phyloP scores from a whole-genome alignment of 306 rosid genomes.

The Casuarina equisetifolia region DNA sequence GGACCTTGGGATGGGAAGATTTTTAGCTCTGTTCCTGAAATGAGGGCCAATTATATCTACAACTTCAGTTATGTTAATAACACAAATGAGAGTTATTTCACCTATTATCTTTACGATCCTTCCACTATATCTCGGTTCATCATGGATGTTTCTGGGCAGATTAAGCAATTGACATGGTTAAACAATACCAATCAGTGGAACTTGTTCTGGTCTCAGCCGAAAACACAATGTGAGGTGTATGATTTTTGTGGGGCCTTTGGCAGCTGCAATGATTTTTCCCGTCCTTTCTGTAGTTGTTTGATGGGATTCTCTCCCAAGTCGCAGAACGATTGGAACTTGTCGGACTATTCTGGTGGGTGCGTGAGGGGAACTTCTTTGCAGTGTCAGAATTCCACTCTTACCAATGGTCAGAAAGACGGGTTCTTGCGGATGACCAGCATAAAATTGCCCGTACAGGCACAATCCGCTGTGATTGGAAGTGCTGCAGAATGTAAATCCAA shows the following conservation, averaged over 20 bases:
- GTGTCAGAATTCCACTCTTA: slow-evolving; percentile 22
- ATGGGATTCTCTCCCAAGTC: not conserved
- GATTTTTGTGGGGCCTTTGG: slow-evolving; percentile 2
- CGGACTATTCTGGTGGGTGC: not conserved
- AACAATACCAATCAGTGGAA: not conserved
- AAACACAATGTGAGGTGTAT: not conserved
- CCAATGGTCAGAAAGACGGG: slow-evolving; percentile 36
- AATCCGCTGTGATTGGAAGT: slow-evolving; percentile 28
- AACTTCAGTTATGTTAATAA: not conserved
- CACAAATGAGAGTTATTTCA: not conserved
- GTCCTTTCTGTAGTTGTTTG: not conserved
- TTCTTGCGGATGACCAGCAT: slow-evolving; percentile 33
- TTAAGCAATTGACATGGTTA: not conserved
- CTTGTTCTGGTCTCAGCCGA: not conserved
- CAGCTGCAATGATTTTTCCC: not conserved
- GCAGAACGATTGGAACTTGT: not conserved
- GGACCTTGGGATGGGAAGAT: not conserved
- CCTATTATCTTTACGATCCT: not conserved
- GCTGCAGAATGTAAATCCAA: slow-evolving; percentile 42
- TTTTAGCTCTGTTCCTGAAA: not conserved
- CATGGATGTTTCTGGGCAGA: not conserved
- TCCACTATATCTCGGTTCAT: not conserved
- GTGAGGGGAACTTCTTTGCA: not conserved
- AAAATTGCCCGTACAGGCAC: slow-evolving; percentile 33
- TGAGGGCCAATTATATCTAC: not conserved